Base-by-base conservation (phyloP, 164 flowering plant species). In the Euptelea pleiosperma region DNA sequence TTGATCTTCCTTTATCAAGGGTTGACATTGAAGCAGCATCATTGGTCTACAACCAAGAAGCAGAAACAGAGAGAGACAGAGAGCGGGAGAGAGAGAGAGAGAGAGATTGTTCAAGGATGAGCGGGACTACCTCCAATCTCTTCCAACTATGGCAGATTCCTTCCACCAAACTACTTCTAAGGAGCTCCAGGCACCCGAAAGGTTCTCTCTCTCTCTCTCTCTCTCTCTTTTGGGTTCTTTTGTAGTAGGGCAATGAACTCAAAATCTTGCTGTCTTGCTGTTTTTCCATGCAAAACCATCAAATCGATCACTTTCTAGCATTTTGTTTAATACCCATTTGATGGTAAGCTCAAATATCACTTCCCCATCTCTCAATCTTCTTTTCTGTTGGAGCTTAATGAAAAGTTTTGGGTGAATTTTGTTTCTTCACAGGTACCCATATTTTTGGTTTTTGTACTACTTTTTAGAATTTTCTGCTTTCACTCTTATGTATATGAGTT, bases 121-220 rank as follows among this genome's bases (percentile, higher is more conserved):
- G 69, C 58, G 61, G 72, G 29, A 60, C 53, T 8, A 48, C 74
- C 11, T 70, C 64, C 15, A 68, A 52, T 69, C 65, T 78, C 31
- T 29, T 72, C 47, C 83, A 79, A 47, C 66, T 71, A 46, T 70
- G 80, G 73, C 74, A 63, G 26, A 45, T 67, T 65, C 79, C 88
- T 46, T 62, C 79, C 0, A 49, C 76, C 49, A 73, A 66, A 25
- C 58, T 53, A n/a, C 55, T 76, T 11, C 62, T 63, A 25, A 46
- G 55, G 31, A 53, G 55, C 60, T 53, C 75, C 34, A 73, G 18
- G 22, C 50, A 66, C 19, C 55, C 61, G 16, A 57, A 58, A 71
- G 77, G 79, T 75, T 49, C 30, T 46, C 28, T 43, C 26, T 22
- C 11, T 56, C 52, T n/a, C 35, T 35, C 11, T 3, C 49, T 33